phyloP scores from a whole-genome alignment of 495 filamentous ascomycete genomes.

The Aspergillus saccharolyticus region DNA sequence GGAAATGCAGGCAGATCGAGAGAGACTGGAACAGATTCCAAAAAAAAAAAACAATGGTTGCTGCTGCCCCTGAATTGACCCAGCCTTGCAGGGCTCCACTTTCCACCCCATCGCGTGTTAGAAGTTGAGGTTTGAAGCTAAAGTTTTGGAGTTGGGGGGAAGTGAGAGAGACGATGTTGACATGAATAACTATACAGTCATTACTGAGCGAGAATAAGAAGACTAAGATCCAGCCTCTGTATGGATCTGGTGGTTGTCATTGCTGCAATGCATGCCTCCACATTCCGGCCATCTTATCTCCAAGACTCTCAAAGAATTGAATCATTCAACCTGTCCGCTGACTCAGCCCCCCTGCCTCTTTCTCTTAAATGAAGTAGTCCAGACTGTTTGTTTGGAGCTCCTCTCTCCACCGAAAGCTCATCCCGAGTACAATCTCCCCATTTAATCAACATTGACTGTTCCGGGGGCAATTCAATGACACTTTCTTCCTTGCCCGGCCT shows the following conservation, averaged over 20 bases:
- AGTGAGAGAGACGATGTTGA: not conserved
- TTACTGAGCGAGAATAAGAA: too few species aligned
- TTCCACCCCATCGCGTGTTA: not conserved
- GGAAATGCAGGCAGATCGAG: not conserved
- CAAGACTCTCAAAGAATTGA: not conserved
- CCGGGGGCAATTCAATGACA: conserved; percentile 18
- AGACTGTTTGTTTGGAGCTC: too few species aligned
- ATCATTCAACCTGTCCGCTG: not conserved
- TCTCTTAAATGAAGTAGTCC: too few species aligned
- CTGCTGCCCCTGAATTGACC: conserved; percentile 6
- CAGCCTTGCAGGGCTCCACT: conserved; percentile 5
- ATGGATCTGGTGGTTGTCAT: too few species aligned
- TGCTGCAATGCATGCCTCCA: too few species aligned
- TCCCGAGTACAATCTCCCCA: too few species aligned
- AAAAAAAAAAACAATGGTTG: not conserved
- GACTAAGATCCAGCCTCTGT: too few species aligned
- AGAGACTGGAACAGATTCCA: not conserved
- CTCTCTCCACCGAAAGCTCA: too few species aligned
- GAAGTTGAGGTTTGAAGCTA: not conserved
- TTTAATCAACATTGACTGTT: too few species aligned
- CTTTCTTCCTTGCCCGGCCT: conserved; percentile 32
- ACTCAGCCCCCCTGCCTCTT: not conserved
- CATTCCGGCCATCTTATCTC: not conserved
- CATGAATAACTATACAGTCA: not conserved
- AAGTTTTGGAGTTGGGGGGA: not conserved